phyloP scores from a whole-genome alignment of 148 eudicot genomes.

The Camellia sinensis region DNA sequence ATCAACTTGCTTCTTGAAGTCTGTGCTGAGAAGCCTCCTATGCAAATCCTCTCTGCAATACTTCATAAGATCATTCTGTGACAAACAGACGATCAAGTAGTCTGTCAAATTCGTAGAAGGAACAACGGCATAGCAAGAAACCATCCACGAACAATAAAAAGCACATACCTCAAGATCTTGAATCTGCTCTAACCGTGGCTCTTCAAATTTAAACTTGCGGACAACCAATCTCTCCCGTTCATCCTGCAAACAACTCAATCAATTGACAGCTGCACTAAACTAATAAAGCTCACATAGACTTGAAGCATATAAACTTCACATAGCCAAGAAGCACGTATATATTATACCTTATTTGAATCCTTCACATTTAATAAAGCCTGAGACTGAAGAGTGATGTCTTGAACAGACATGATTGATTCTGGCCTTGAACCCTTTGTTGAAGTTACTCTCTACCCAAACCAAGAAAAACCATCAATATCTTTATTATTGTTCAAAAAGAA shows the following conservation, averaged over 20 bases:
- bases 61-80: constrained; percentile 74
- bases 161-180: constrained; percentile 92
- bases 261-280: constrained; percentile 16
- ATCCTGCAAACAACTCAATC: constrained; percentile 47
- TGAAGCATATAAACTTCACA: not conserved
- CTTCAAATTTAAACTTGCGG: constrained; percentile 94
- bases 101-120: not conserved
- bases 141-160: not conserved
- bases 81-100: constrained; percentile 1
- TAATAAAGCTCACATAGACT: not conserved
- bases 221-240: constrained; percentile 92
- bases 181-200: constrained; percentile 87
- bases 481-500: not conserved
- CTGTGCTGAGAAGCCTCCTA: constrained; percentile 80
- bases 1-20: constrained; percentile 95
- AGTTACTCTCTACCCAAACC: constrained; percentile 50
- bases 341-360: constrained; percentile 87
- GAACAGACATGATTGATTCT: constrained; percentile 73
- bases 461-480: constrained; percentile 8
- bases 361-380: constrained; percentile 77
- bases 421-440: constrained; percentile 65
- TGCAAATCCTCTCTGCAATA: constrained; percentile 89
- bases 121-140: not conserved
- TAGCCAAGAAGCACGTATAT: not conserved
- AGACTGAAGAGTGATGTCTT: constrained; percentile 78